phyloP scores from a whole-genome alignment of 176 grass and related monocot genomes.

The Paspalum notatum region DNA sequence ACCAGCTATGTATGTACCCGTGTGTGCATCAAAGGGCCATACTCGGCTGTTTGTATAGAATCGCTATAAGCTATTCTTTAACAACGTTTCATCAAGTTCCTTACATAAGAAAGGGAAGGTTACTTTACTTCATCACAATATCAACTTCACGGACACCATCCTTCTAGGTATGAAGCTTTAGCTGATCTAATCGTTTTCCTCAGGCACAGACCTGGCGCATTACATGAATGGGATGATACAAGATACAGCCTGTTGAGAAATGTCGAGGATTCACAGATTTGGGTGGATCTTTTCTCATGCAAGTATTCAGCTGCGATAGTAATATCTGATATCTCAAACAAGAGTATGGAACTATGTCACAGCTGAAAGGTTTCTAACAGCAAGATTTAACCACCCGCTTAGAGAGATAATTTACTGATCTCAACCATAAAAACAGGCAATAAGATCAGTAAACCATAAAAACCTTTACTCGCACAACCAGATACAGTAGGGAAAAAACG shows the following conservation, averaged over 20 bases:
- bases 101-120: too few relatives aligned
- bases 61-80: too few relatives aligned
- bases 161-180: too few relatives aligned
- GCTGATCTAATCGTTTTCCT: too few relatives aligned
- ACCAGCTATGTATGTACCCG: too few relatives aligned
- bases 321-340: not conserved
- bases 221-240: not conserved
- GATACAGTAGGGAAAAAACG: not conserved
- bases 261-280: not conserved
- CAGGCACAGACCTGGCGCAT: not conserved
- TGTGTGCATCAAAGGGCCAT: too few relatives aligned
- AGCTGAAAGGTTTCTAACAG: conserved; percentile 1
- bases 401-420: not conserved
- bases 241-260: not conserved
- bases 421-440: not conserved
- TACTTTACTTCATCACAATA: too few relatives aligned
- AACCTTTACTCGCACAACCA: not conserved
- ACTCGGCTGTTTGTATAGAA: too few relatives aligned
- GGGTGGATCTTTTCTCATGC: not conserved
- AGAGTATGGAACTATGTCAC: not conserved
- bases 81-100: too few relatives aligned
- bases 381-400: not conserved
- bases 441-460: not conserved
- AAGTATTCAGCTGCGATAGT: not conserved
- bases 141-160: too few relatives aligned